Evolutionary conservation across 805 yeast genomes (phyloP).

Genomic region (Torulaspora maleeae): DNA sequence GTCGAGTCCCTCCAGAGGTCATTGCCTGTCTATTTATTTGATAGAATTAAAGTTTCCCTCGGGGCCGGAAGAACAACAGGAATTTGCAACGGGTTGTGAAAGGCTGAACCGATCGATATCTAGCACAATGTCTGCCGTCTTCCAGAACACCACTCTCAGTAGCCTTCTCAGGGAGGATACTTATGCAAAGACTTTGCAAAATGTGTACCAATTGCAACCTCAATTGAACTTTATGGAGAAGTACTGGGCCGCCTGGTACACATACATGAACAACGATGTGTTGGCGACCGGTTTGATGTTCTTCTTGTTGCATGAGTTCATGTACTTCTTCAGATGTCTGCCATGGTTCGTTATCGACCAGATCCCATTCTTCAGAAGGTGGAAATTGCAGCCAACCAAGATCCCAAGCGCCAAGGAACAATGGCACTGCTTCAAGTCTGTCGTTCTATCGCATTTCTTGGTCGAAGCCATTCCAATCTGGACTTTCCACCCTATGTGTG

Average conservation of each 20-base stretch:
- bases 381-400: conserved; percentile 79
- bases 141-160: conserved; percentile 24
- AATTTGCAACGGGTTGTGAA: too few relatives aligned
- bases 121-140: conserved; percentile 26
- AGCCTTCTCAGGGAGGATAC: conserved; percentile 11
- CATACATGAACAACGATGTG: conserved; percentile 72
- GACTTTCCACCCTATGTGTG: conserved; percentile 88
- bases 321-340: conserved; percentile 83
- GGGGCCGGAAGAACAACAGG: too few relatives aligned
- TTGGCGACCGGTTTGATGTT: conserved; percentile 83
- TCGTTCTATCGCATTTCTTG: conserved; percentile 72
- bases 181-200: conserved; percentile 16
- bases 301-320: conserved; percentile 70
- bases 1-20: background rate
- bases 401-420: conserved; percentile 73
- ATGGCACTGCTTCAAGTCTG: conserved; percentile 82
- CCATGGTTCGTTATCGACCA: conserved; percentile 85
- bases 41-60: too few relatives aligned
- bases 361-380: conserved; percentile 73
- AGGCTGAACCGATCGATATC: too few relatives aligned
- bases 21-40: background rate
- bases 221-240: conserved; percentile 53
- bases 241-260: conserved; percentile 80
- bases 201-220: conserved; percentile 36
- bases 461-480: conserved; percentile 93